A percentile compares a stretch with the other conserved stretches of the same genome.
These are phyloP conservation scores for Aspergillus hortae DNA, from an alignment of 2,329 filamentous ascomycete genomes.

Conservation along the genomic window DNA sequence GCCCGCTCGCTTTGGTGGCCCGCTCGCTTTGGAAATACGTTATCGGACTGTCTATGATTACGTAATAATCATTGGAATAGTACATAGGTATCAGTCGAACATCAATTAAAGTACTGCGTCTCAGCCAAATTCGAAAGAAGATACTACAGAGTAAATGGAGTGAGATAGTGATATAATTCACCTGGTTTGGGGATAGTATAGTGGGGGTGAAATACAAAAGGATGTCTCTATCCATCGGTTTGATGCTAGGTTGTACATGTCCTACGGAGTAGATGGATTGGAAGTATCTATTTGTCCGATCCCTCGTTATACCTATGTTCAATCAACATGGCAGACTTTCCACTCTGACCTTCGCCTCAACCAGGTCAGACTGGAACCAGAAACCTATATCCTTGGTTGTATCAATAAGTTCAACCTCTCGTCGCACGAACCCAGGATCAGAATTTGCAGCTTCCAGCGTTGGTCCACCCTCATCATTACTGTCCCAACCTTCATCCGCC, in stretches of 20 bases:
- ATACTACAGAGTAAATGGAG: too few relatives aligned
- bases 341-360: conserved; percentile 67
- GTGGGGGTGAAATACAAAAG: too few relatives aligned
- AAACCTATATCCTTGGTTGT: conserved; percentile 79
- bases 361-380: conserved; percentile 64
- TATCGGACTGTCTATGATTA: conserved; percentile 1
- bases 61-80: background rate
- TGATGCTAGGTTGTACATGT: too few relatives aligned
- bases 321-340: conserved; percentile 40
- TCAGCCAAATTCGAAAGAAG: too few relatives aligned
- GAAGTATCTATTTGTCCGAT: background rate
- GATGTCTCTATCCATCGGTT: too few relatives aligned
- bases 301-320: background rate
- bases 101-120: too few relatives aligned
- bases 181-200: too few relatives aligned
- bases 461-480: conserved; percentile 38
- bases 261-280: too few relatives aligned
- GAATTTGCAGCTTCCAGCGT: conserved; percentile 33
- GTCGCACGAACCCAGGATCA: conserved; percentile 60
- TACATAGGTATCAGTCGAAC: too few relatives aligned
- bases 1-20: too few relatives aligned
- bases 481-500: conserved; percentile 47
- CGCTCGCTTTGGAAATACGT: too few relatives aligned
- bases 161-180: too few relatives aligned
- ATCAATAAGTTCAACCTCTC: conserved; percentile 75